Conservation (phyloP, 1,284 basidiomycete genomes). For the Pterulicium gracile region DNA sequence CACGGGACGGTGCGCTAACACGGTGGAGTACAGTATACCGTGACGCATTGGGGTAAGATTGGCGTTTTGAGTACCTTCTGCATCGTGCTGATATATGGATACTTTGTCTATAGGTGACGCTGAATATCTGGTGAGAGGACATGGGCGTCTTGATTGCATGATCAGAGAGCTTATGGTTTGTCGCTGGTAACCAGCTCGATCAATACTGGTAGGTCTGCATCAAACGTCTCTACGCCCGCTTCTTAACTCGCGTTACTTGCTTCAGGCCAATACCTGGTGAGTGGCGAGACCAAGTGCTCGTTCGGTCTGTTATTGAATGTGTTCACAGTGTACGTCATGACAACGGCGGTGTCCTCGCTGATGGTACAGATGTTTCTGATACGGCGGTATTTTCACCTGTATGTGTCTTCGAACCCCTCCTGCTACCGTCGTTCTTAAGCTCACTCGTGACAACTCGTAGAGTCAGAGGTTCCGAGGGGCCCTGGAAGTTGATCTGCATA, state of each 20-base stretch:
- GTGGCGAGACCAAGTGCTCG: neutral
- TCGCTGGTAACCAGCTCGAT: neutral
- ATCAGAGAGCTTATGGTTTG: neutral
- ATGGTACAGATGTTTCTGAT: neutral
- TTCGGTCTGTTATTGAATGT: too few relatives aligned
- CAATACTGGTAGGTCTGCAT: neutral
- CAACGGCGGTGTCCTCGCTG: neutral
- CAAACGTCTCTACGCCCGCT: neutral
- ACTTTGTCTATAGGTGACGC: neutral
- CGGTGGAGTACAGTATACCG: neutral
- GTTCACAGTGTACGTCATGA: neutral
- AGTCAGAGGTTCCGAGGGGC: too few relatives aligned
- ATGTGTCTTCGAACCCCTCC: too few relatives aligned
- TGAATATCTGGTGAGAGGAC: neutral
- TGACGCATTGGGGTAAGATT: neutral
- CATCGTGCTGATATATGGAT: neutral
- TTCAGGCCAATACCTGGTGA: neutral
- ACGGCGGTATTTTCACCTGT: neutral
- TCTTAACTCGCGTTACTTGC: neutral
- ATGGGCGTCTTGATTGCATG: neutral
- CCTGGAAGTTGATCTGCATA: too few relatives aligned
- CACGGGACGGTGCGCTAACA: neutral
- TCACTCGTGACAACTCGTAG: too few relatives aligned
- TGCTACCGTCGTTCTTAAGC: too few relatives aligned
- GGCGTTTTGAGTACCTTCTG: neutral